Percentiles rank a stretch among this genome's conserved stretches.
Evolutionary conservation across 768 basidiomycete genomes (phyloP).

Genomic region (Cantharellus anzutake): DNA sequence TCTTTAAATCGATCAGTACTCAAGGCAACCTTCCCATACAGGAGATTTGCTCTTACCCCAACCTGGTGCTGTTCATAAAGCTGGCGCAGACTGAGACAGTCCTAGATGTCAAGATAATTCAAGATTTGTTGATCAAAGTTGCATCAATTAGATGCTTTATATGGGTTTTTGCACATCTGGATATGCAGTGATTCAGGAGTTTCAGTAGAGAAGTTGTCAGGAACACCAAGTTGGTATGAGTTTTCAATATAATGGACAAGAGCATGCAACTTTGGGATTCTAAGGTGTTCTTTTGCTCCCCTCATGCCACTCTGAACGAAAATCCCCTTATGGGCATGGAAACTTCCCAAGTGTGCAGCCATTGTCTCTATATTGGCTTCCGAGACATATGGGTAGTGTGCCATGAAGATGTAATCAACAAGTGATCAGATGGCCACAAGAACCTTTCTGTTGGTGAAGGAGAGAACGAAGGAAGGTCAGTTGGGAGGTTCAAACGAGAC

Average conservation of each 20-base stretch:
- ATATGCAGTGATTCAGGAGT: neutral
- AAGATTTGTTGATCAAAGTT: neutral
- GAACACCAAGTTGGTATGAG: neutral
- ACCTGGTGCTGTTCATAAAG: too few relatives aligned
- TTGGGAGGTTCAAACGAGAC: too few relatives aligned
- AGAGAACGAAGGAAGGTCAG: too few relatives aligned
- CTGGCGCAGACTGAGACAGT: neutral
- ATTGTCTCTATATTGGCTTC: neutral
- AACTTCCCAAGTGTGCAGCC: neutral
- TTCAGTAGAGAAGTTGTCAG: neutral
- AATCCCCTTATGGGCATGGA: neutral
- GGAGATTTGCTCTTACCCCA: too few relatives aligned
- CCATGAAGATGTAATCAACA: neutral
- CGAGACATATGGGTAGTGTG: neutral
- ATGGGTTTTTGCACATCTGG: neutral
- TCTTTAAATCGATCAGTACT: too few relatives aligned
- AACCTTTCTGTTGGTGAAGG: neutral
- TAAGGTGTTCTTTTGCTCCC: neutral
- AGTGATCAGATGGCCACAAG: neutral
- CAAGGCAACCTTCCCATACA: too few relatives aligned
- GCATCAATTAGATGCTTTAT: neutral
- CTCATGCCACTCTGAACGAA: neutral
- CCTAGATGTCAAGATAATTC: neutral
- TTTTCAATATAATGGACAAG: neutral
- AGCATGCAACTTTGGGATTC: neutral